phyloP scores from a whole-genome alignment of 257 asterid species.

The Plantago ovata region DNA sequence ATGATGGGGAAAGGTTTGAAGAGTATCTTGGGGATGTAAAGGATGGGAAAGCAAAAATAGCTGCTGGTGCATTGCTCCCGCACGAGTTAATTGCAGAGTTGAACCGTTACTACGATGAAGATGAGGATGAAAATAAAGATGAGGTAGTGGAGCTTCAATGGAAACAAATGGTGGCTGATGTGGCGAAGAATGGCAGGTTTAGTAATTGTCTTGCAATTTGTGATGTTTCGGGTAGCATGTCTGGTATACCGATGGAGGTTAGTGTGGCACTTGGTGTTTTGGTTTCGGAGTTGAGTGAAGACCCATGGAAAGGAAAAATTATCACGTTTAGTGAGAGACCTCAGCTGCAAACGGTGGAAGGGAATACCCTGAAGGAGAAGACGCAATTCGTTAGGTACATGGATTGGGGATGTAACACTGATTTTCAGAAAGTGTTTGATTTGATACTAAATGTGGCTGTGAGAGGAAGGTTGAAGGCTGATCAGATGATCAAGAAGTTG shows the following conservation, averaged over 20 bases:
- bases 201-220: slow-evolving; percentile 44
- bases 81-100: slow-evolving; percentile 42
- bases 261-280: slow-evolving; percentile 46
- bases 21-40: slow-evolving; percentile 44
- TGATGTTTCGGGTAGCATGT: slow-evolving; percentile 56
- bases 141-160: slow-evolving; percentile 46
- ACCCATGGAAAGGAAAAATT: slow-evolving; percentile 64
- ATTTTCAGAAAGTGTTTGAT: too few relatives aligned
- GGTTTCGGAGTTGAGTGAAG: slow-evolving; percentile 47
- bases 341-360: too few relatives aligned
- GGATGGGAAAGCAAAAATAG: slow-evolving; percentile 42
- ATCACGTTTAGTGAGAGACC: too few relatives aligned
- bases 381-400: too few relatives aligned
- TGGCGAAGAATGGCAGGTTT: slow-evolving; percentile 38
- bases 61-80: slow-evolving; percentile 55
- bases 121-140: slow-evolving; percentile 6
- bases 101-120: too few relatives aligned
- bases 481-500: too few relatives aligned
- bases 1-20: slow-evolving; percentile 38
- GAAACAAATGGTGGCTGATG: slow-evolving; percentile 52
- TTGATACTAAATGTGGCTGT: too few relatives aligned
- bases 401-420: too few relatives aligned
- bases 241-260: slow-evolving; percentile 50
- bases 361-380: too few relatives aligned
- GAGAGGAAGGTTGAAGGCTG: too few relatives aligned